Evolutionary conservation across 306 rosid genomes (phyloP).

Genomic region (Medicago lupulina): DNA sequence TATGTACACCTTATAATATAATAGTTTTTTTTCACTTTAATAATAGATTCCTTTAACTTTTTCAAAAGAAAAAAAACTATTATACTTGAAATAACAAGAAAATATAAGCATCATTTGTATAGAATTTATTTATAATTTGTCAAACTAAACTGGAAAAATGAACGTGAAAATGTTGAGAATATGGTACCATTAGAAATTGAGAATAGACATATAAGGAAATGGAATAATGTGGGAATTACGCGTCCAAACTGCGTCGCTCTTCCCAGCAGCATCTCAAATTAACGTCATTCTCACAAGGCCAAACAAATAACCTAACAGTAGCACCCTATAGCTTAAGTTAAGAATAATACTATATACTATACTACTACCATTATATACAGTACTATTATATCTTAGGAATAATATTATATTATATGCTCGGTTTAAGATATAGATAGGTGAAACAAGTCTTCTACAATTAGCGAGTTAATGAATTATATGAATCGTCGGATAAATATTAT

Average conservation of each 20-base stretch:
- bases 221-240: slow-evolving; percentile 33
- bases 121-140: not conserved
- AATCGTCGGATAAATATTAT: too few relatives aligned
- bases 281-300: slow-evolving; percentile 38
- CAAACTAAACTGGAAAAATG: not conserved
- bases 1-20: too few relatives aligned
- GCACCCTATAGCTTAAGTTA: slow-evolving; percentile 39
- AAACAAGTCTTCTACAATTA: too few relatives aligned
- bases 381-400: too few relatives aligned
- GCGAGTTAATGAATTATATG: too few relatives aligned
- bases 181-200: not conserved
- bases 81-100: too few relatives aligned
- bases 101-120: not conserved
- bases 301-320: not conserved
- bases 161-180: slow-evolving; percentile 26
- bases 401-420: too few relatives aligned
- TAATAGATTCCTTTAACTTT: too few relatives aligned
- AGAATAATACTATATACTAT: slow-evolving; percentile 9
- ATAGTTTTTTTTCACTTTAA: too few relatives aligned
- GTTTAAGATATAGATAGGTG: too few relatives aligned
- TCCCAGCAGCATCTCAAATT: slow-evolving; percentile 9
- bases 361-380: too few relatives aligned
- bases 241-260: slow-evolving; percentile 39
- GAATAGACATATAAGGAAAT: not conserved
- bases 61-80: too few relatives aligned